phyloP scores from a whole-genome alignment of 225 moss, liverwort and hornwort genomes.

The Asterella californica region DNA sequence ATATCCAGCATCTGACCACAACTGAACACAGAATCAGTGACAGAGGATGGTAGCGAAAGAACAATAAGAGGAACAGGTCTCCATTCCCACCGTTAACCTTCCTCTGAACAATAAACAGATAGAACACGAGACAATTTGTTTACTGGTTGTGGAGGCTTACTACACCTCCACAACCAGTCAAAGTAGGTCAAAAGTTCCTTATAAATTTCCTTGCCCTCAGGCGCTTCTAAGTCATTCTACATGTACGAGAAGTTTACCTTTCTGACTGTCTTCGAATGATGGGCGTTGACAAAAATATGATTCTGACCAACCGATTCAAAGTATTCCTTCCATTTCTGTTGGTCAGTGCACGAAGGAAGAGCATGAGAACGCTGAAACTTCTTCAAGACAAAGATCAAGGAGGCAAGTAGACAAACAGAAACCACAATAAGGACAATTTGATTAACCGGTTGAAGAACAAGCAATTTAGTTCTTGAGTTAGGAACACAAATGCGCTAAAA shows the following conservation, averaged over 20 bases:
- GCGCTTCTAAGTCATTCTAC: neutral
- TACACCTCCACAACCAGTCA: no score
- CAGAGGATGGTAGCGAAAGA: neutral
- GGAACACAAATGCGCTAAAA: no score
- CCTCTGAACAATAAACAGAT: neutral
- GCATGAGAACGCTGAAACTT: neutral
- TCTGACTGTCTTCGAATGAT: slow-evolving; percentile 62
- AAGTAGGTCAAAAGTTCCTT: no score
- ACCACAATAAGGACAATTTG: neutral
- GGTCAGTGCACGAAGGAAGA: neutral
- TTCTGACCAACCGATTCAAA: slow-evolving; percentile 60
- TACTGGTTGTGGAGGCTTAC: no score
- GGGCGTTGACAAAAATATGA: slow-evolving; percentile 83
- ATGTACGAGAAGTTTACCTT: slow-evolving; percentile 29
- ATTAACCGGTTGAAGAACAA: neutral
- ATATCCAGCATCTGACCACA: slow-evolving; percentile 70
- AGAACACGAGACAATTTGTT: no score
- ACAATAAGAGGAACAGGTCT: neutral
- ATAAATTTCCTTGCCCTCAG: neutral
- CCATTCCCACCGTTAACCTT: neutral
- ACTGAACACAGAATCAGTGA: neutral
- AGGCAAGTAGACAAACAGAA: neutral
- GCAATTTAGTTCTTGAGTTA: neutral
- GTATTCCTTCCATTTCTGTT: slow-evolving; percentile 81
- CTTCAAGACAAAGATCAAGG: neutral